Evolutionary conservation across 1,284 basidiomycete genomes (phyloP).

Genomic region (Tilletia indica): DNA sequence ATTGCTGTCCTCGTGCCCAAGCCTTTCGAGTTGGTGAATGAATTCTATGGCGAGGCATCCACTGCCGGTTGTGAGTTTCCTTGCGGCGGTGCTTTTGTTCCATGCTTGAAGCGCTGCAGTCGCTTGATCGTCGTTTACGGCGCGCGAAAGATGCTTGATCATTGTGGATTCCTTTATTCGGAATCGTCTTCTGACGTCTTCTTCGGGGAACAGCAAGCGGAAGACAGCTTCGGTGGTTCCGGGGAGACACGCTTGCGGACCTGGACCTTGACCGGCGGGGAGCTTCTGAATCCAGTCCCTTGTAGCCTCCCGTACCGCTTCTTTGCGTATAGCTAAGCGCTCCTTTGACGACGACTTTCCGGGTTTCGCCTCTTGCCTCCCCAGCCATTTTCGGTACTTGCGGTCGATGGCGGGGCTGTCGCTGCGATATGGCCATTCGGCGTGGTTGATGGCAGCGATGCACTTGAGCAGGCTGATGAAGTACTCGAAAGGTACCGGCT

Average conservation of each 20-base stretch:
- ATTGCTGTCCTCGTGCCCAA: neutral
- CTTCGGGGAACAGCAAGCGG: slow-evolving; percentile 8
- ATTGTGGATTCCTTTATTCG: neutral
- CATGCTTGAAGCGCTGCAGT: neutral
- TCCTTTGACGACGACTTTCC: neutral
- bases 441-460: slow-evolving; percentile 11
- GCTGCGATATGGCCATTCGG: neutral
- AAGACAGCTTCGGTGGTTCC: neutral
- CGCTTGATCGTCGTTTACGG: neutral
- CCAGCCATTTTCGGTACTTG: neutral
- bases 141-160: neutral
- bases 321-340: neutral
- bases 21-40: neutral
- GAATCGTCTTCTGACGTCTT: slow-evolving; percentile 2
- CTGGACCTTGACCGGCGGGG: neutral
- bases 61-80: neutral
- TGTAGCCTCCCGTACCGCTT: neutral
- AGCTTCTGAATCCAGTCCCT: neutral
- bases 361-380: neutral
- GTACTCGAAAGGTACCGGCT: slow-evolving; percentile 10
- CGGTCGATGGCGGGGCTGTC: neutral
- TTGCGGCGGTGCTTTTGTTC: neutral
- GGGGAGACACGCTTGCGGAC: slow-evolving; percentile 4
- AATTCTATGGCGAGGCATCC: slow-evolving; percentile 11
- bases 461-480: neutral